Evolutionary conservation across 805 yeast genomes (phyloP).

Genomic region (Saturnispora sekii): DNA sequence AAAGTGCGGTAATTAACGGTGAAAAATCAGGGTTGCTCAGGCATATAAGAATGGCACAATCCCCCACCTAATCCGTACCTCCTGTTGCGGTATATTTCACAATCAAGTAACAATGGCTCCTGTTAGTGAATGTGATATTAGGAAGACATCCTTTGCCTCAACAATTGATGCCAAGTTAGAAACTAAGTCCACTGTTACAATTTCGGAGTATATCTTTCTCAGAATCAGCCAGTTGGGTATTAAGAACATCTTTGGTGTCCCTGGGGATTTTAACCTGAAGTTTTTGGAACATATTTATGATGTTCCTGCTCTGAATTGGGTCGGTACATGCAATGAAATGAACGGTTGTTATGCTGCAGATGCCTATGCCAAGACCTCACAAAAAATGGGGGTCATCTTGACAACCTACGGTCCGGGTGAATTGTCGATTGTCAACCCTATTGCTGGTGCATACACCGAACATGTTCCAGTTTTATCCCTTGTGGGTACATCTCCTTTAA

Average conservation of each 20-base stretch:
- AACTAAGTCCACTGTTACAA: slow-evolving; percentile 1
- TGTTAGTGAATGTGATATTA: neutral
- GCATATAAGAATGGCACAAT: too few relatives aligned
- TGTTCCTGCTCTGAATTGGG: slow-evolving; percentile 74
- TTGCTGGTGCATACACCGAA: slow-evolving; percentile 85
- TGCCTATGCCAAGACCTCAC: slow-evolving; percentile 72
- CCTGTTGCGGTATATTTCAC: too few relatives aligned
- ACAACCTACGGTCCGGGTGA: slow-evolving; percentile 93
- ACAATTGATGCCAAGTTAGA: neutral
- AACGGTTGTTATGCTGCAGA: slow-evolving; percentile 87
- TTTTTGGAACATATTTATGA: slow-evolving; percentile 64
- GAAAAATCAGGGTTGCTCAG: too few relatives aligned
- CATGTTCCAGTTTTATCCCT: slow-evolving; percentile 79
- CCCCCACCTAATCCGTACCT: too few relatives aligned
- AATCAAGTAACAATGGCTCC: neutral
- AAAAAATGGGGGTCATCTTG: slow-evolving; percentile 61
- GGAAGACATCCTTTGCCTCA: neutral
- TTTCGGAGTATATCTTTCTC: slow-evolving; percentile 54
- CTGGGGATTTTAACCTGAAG: slow-evolving; percentile 73
- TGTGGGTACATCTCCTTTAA: slow-evolving; percentile 77
- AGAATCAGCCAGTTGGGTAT: slow-evolving; percentile 65
- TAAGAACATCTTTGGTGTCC: slow-evolving; percentile 67
- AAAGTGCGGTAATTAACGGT: too few relatives aligned
- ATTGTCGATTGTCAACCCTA: slow-evolving; percentile 71
- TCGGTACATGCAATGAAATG: slow-evolving; percentile 83